phyloP scores from a whole-genome alignment of 139 green algal genomes.

The Auxenochlorella pyrenoidosa region DNA sequence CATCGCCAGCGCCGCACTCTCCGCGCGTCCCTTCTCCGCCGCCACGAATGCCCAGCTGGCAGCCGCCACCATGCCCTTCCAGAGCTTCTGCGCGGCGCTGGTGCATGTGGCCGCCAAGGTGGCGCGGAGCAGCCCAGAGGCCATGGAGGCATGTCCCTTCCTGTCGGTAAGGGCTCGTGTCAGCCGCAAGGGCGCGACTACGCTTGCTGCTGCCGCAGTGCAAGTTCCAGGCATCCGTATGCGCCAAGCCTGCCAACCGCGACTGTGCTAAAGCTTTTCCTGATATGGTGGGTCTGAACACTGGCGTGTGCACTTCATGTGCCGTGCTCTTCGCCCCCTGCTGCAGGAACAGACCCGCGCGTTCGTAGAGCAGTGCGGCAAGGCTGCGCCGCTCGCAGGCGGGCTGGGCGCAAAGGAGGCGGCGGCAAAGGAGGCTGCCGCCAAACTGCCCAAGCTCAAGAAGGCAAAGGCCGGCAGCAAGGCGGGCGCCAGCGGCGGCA shows the following conservation, averaged over 20 bases:
- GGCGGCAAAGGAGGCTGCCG: constrained; percentile 4
- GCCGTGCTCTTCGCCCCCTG: background rate
- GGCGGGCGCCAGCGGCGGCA: background rate
- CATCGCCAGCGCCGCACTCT: background rate
- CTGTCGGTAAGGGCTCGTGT: constrained; percentile 44
- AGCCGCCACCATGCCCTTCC: constrained; percentile 51
- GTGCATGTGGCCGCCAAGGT: constrained; percentile 50
- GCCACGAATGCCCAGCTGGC: background rate
- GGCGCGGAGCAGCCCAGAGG: constrained; percentile 24
- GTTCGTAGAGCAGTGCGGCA: constrained; percentile 5
- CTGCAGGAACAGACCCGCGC: constrained; percentile 20
- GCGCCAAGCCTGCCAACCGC: too few relatives aligned
- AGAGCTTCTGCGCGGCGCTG: constrained; percentile 63
- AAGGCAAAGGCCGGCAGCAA: background rate
- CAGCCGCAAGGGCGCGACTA: too few relatives aligned
- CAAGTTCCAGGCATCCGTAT: too few relatives aligned
- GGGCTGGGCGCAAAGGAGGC: constrained; percentile 9
- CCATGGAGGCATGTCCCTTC: constrained; percentile 51
- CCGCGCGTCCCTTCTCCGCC: background rate
- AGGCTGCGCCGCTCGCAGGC: background rate
- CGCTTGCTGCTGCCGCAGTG: background rate
- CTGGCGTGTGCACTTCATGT: too few relatives aligned
- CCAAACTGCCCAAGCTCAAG: constrained; percentile 27
- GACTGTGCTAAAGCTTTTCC: too few relatives aligned
- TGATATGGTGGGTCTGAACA: too few relatives aligned